Evolutionary conservation across 2,329 filamentous ascomycete genomes (phyloP).

Genomic region (Fusarium drepaniforme): DNA sequence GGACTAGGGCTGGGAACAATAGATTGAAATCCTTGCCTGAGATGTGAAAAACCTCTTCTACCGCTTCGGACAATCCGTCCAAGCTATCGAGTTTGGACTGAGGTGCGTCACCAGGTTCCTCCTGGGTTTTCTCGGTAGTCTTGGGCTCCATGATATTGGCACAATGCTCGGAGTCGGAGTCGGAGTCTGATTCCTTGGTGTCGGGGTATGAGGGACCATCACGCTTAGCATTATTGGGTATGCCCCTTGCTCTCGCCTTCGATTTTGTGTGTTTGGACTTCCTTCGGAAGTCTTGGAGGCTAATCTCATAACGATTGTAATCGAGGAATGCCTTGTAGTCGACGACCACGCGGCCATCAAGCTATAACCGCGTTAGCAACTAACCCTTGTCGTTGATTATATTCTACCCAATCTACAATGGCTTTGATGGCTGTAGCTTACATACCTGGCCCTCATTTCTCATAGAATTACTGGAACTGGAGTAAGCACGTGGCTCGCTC

Average conservation of each 20-base stretch:
- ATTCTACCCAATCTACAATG: neutral
- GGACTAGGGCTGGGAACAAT: neutral
- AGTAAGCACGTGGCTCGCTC: too few relatives aligned
- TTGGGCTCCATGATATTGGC: neutral
- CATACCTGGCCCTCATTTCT: too few relatives aligned
- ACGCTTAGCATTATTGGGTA: too few relatives aligned
- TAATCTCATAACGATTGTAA: too few relatives aligned
- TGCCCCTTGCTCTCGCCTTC: neutral
- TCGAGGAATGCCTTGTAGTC: neutral
- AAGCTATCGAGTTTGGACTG: neutral
- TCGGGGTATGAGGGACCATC: too few relatives aligned
- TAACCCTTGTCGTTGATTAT: too few relatives aligned
- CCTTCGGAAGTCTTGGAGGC: neutral
- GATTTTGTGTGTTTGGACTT: neutral
- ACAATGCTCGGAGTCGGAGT: too few relatives aligned
- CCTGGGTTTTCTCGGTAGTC: neutral
- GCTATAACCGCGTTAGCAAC: neutral
- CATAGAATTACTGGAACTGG: too few relatives aligned
- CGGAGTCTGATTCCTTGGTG: too few relatives aligned
- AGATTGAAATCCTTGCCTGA: neutral
- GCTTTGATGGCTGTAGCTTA: too few relatives aligned
- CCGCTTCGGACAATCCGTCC: neutral
- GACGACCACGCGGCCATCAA: neutral
- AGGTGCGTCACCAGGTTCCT: neutral
- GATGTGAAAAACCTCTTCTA: neutral